These are phyloP conservation scores for Durusdinium trenchii DNA, from an alignment of 73 alveolate species.

Conservation along the genomic window DNA sequence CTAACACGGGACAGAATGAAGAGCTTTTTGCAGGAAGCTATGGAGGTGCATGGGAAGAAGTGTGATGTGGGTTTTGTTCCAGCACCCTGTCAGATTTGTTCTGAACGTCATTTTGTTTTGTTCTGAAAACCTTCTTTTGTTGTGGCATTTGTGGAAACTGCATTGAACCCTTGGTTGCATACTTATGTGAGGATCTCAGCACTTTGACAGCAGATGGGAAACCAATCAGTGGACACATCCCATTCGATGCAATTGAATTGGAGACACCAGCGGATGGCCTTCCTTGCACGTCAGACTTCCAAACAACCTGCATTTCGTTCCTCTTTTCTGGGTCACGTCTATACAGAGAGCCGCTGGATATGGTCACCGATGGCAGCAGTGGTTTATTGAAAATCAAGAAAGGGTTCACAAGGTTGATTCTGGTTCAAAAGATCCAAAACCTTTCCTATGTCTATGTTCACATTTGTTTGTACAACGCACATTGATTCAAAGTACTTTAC, in stretches of 20 bases:
- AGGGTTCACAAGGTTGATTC: background rate
- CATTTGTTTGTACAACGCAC: too few relatives aligned
- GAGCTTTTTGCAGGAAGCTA: slow-evolving; percentile 19
- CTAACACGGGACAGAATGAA: background rate
- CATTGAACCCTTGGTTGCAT: too few relatives aligned
- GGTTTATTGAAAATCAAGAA: background rate
- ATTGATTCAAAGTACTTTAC: too few relatives aligned
- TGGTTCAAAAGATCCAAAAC: background rate
- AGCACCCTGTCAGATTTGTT: too few relatives aligned
- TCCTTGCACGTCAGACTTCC: background rate
- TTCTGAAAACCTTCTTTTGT: too few relatives aligned
- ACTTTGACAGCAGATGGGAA: background rate
- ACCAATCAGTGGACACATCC: background rate
- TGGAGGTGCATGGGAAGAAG: background rate
- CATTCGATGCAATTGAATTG: background rate
- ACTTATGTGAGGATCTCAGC: background rate
- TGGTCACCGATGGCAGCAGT: background rate
- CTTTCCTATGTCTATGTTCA: too few relatives aligned
- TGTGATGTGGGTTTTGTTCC: background rate
- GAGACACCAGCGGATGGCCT: background rate
- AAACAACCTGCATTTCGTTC: background rate
- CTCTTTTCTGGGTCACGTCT: background rate
- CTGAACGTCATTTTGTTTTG: too few relatives aligned
- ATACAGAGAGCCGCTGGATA: slow-evolving; percentile 1
- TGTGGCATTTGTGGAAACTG: too few relatives aligned